These are phyloP conservation scores for Lactarius deliciosus DNA, from an alignment of 768 basidiomycete species.

Conservation along the genomic window DNA sequence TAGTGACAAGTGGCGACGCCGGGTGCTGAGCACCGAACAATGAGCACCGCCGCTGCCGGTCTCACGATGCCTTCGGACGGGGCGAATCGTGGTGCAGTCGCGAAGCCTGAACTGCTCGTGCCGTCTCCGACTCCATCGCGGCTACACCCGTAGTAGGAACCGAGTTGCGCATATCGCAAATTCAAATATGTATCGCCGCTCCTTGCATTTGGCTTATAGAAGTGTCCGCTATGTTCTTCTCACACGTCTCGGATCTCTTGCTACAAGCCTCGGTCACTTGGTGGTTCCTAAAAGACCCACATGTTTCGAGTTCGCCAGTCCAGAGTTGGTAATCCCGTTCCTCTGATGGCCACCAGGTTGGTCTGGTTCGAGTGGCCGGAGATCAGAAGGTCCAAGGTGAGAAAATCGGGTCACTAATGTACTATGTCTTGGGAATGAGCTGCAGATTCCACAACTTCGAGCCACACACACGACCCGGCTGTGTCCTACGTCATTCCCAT, in stretches of 20 bases:
- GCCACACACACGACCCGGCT: neutral
- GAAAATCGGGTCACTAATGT: neutral
- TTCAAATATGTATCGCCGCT: neutral
- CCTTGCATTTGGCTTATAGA: neutral
- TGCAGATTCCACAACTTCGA: neutral
- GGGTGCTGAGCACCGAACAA: neutral
- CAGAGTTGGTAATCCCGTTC: neutral
- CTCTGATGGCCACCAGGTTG: neutral
- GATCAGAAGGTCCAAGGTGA: neutral
- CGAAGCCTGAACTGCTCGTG: neutral
- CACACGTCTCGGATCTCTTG: neutral
- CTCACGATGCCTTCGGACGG: neutral
- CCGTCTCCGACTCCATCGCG: neutral
- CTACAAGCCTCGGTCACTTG: neutral
- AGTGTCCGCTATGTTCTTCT: neutral
- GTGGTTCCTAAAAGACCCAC: neutral
- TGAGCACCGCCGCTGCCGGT: neutral
- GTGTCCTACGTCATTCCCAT: neutral
- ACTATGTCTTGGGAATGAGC: neutral
- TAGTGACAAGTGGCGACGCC: neutral
- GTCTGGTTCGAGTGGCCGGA: neutral
- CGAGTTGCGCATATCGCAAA: neutral
- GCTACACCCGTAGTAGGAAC: neutral
- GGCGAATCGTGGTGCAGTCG: neutral
- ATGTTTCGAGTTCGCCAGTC: neutral